Base-by-base conservation (phyloP, 2,329 filamentous ascomycete genomes). In the Truncatella angustata region DNA sequence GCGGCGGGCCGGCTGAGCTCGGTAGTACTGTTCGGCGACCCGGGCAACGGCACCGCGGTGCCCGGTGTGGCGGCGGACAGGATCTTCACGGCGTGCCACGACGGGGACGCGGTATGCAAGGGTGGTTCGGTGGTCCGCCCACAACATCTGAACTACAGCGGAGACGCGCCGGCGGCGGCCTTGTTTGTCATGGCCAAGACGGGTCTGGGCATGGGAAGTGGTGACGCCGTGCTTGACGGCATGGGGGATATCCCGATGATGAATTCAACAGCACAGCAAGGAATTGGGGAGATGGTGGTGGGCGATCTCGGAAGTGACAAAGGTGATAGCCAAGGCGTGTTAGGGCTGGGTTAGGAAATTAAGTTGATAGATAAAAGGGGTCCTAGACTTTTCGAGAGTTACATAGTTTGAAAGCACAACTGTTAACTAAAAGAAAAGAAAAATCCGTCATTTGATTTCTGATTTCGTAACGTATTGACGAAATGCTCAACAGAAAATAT, bases 21-120 rank as follows among this genome's bases (percentile, higher is more conserved):
- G 2, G 59, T 63, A 6, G 59, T 66, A 5, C 60, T 63, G 16
- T 66, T 67, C 28, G 64, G 64, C 14, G 63, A 65, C 49, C 65
- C 65, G 7, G 49, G 56, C 56, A 58, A 59, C 37, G 52, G 51
- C 5, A 42, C 54, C 6, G 34, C 54, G 4, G 57, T 63, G 5
- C 26, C 53, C 5, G 57, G 57, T 4, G 53, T 56, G 10, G 20
- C 51, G 11, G 14, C 52, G 5, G 55, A 47, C 11, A 59, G 52
- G 34, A 55, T 54, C 16, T 12, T 58, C 21, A 49, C 59, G 9
- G 46, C 62, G 18, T 65, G 63, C 46, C 58, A 64, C 26, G 26
- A 49, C 1, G 52, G 52, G 2, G 63, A 66, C 23, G 52, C 55
- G 11, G 62, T 67, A 37, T 68, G 66, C 52, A 52, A 58, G 10